Base-by-base conservation (phyloP, 257 asterid species). In the Solanum peruvianum region DNA sequence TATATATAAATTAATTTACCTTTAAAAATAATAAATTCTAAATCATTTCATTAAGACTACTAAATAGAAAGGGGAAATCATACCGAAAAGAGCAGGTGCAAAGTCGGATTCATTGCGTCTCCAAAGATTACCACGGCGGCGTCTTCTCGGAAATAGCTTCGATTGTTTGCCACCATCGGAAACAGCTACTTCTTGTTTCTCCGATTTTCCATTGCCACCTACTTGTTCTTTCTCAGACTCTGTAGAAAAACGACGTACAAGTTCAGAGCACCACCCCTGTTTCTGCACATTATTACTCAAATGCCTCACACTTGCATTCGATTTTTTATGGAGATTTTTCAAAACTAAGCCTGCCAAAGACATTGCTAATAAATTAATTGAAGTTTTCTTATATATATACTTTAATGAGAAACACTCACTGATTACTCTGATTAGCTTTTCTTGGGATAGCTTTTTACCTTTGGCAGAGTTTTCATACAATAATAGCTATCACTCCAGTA, bases 1-100 rank as follows among this genome's bases (percentile, higher is more conserved):
- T 35, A 37, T 37, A 37, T 1, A 37, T 37, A 6, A 37, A 37
- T 37, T 37, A 37, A 37, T 37, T 37, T 37, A 37, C 1, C 39
- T 37, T 33, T 4, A 33, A 33, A 33, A 33, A 33, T 33, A 33
- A 33, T 33, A 33, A 33, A 33, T 33, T 33, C 35, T 33, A 37
- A 37, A 37, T 37, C 7, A 35, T 35, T 35, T 35, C 7, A 35
- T 35, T 35, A 37, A 35, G 39, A 5, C 7, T 35, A 35, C 7
- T 35, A 0, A 35, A 35, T 35, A 0, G 7, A 6, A 6, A 37
- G 7, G 39, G 39, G 7, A 5, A 37, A 37, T 37, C 21, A 7
- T 87, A 91, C 92, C 89, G 75, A 85, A 60, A 31, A 91, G 82
- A 44, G 90, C 77, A 29, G 92, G 90, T 71, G 44, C 37, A 25